Evolutionary conservation across 2,329 filamentous ascomycete genomes (phyloP).

Genomic region (Exophiala alcalophila): DNA sequence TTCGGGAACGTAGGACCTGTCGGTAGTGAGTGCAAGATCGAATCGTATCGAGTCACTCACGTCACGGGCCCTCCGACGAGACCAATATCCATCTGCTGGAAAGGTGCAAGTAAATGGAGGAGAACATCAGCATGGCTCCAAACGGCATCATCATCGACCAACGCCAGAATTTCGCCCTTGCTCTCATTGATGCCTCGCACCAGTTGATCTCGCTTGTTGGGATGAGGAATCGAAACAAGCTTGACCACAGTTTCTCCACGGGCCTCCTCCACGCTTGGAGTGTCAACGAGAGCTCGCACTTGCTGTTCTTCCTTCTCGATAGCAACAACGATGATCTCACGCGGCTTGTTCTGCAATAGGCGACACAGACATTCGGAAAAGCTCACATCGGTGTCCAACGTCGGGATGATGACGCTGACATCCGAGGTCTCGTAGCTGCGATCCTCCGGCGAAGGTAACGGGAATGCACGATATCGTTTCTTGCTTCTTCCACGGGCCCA

Average conservation of each 20-base stretch:
- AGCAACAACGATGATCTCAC: conserved; percentile 10
- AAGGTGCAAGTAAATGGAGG: conserved; percentile 4
- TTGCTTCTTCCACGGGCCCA: not conserved
- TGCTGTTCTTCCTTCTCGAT: conserved; percentile 6
- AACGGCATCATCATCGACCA: conserved; percentile 8
- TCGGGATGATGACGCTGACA: conserved; percentile 12
- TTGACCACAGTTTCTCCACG: not conserved
- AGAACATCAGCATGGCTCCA: conserved; percentile 1
- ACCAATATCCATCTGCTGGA: conserved; percentile 8
- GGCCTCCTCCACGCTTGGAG: not conserved
- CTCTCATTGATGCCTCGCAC: conserved; percentile 5
- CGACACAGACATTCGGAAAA: conserved; percentile 5
- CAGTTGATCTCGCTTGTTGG: conserved; percentile 7
- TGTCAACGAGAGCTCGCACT: not conserved
- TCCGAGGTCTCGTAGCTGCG: not conserved
- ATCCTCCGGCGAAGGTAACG: not conserved
- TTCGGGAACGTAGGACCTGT: conserved; percentile 6
- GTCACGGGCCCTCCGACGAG: conserved; percentile 2
- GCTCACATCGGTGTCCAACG: conserved; percentile 2
- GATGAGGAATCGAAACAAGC: not conserved
- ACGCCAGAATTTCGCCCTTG: conserved; percentile 5
- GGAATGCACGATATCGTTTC: conserved; percentile 5
- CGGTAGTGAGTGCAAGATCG: not conserved
- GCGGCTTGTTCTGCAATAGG: conserved; percentile 2
- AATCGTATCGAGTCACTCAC: conserved; percentile 1